Percentiles rank a stretch among this genome's conserved stretches.
Evolutionary conservation across 108 stramenopile species (phyloP).

Genomic region (Fragilariopsis cylindrus): DNA sequence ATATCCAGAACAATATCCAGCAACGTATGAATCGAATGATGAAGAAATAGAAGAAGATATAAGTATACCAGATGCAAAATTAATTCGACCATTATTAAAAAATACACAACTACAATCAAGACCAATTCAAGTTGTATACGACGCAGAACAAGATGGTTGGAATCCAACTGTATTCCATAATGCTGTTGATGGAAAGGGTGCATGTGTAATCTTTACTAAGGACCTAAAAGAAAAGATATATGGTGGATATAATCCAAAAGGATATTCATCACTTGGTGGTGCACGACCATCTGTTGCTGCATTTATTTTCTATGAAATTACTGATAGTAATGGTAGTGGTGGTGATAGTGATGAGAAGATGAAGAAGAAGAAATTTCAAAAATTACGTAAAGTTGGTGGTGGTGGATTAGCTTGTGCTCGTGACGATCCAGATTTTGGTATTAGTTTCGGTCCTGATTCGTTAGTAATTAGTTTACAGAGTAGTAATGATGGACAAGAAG

Average conservation of each 20-base stretch:
- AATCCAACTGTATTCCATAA: constrained; percentile 50
- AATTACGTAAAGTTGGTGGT: constrained; percentile 60
- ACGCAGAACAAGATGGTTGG: constrained; percentile 60
- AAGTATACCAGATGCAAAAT: not conserved
- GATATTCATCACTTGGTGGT: constrained; percentile 64
- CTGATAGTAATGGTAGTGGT: not conserved
- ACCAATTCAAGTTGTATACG: constrained; percentile 52
- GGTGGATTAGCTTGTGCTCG: constrained; percentile 73
- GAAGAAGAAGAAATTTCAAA: constrained; percentile 39
- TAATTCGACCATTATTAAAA: constrained; percentile 60
- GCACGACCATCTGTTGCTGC: constrained; percentile 55
- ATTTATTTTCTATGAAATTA: constrained; percentile 59
- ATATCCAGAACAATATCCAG: constrained; percentile 45
- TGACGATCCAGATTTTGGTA: constrained; percentile 60
- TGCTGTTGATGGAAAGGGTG: constrained; percentile 67
- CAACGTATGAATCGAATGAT: constrained; percentile 37
- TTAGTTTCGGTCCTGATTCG: constrained; percentile 65
- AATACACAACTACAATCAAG: constrained; percentile 70
- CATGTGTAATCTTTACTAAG: constrained; percentile 56
- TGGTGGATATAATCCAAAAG: constrained; percentile 77
- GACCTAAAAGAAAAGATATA: constrained; percentile 28
- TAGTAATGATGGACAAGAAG: constrained; percentile 5
- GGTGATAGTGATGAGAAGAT: not conserved
- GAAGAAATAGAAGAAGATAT: constrained; percentile 18
- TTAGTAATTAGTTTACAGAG: constrained; percentile 57